These are phyloP conservation scores for Laburnicola sp. DNA, from an alignment of 2,329 filamentous ascomycete genomes.

Conservation along the genomic window DNA sequence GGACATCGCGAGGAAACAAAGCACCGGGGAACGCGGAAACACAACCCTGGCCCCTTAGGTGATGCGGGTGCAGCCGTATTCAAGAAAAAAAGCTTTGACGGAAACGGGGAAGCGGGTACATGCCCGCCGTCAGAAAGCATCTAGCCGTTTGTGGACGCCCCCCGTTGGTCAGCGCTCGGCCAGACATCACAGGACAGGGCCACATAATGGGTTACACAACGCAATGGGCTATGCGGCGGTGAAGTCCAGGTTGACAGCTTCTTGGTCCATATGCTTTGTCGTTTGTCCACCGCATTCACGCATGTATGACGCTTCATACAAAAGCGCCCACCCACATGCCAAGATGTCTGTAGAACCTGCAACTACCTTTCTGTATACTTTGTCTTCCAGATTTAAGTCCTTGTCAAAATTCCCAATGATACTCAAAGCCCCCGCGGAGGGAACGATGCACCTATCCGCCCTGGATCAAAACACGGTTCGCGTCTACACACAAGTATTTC, in stretches of 20 bases:
- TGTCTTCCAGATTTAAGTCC: constrained; percentile 19
- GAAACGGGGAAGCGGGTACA: constrained; percentile 26
- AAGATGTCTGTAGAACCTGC: constrained; percentile 1
- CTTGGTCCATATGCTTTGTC: constrained; percentile 7
- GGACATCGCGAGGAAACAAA: constrained; percentile 2
- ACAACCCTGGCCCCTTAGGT: constrained; percentile 23
- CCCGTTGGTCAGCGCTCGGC: constrained; percentile 20
- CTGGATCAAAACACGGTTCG: constrained; percentile 39
- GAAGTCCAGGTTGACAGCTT: constrained; percentile 4
- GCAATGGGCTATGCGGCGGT: constrained; percentile 5
- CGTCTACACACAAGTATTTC: constrained; percentile 37
- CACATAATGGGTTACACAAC: constrained; percentile 32
- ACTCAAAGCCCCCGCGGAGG: constrained; percentile 26
- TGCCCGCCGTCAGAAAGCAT: constrained; percentile 2
- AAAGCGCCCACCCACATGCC: background rate
- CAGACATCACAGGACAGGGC: constrained; percentile 31
- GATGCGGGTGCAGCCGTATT: constrained; percentile 19
- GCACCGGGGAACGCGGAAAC: constrained; percentile 35
- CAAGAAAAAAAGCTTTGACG: constrained; percentile 19
- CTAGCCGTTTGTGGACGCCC: constrained; percentile 10
- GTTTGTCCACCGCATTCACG: constrained; percentile 4
- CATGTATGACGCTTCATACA: constrained; percentile 6
- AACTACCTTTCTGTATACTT: constrained; percentile 15
- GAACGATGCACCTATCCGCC: constrained; percentile 33
- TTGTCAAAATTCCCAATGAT: constrained; percentile 29